A percentile compares a stretch with the other conserved stretches of the same genome.
Conservation (phyloP, 345 rosid species). For the Eutrema yunnanense region DNA sequence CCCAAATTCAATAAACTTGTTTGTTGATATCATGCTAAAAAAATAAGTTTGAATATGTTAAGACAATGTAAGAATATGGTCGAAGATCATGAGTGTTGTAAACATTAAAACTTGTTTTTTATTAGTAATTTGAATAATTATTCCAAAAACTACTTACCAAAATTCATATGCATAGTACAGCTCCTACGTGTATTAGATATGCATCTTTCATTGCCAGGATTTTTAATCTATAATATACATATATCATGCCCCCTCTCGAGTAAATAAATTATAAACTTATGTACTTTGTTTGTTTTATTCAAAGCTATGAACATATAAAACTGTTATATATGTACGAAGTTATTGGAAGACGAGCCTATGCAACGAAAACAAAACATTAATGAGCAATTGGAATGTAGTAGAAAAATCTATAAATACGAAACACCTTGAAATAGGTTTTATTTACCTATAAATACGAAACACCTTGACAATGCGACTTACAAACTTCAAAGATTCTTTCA, state of each 20-base stretch:
- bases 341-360: slow-evolving; percentile 13
- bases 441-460: background rate
- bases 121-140: background rate
- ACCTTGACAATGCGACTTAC: background rate
- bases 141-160: background rate
- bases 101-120: no score
- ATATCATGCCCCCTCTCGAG: background rate
- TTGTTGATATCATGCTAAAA: background rate
- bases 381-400: background rate
- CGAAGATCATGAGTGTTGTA: no score
- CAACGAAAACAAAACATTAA: background rate
- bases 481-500: background rate
- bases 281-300: background rate
- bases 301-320: background rate
- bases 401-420: background rate
- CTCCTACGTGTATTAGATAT: background rate
- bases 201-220: background rate
- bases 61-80: background rate
- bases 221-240: background rate
- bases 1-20: background rate
- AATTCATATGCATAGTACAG: background rate
- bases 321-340: background rate
- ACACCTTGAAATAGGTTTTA: background rate
- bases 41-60: background rate
- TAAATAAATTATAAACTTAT: background rate